Evolutionary conservation across 2,329 filamentous ascomycete species (phyloP).

Genomic region (Akanthomyces muscarius): DNA sequence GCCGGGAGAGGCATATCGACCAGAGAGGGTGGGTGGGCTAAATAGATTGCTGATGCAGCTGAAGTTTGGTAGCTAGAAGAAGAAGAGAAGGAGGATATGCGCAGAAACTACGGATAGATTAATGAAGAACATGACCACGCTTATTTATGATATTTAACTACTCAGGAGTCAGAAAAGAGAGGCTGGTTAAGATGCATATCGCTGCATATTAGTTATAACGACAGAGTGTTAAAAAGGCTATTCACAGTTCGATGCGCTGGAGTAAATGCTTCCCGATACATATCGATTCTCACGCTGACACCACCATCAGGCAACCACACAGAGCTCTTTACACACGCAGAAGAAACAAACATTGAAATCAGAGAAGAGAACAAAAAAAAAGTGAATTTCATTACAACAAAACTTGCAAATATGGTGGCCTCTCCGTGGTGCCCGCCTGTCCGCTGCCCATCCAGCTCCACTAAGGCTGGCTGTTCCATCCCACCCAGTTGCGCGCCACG

Average conservation of each 20-base stretch:
- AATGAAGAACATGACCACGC: background rate
- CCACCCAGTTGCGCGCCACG: slow-evolving; percentile 87
- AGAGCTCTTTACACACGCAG: background rate
- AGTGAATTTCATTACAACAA: slow-evolving; percentile 12
- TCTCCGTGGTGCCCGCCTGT: slow-evolving; percentile 17
- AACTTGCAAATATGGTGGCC: slow-evolving; percentile 15
- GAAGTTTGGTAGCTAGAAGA: slow-evolving; percentile 54
- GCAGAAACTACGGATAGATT: background rate
- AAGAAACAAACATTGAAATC: background rate
- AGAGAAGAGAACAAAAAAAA: background rate
- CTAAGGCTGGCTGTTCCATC: slow-evolving; percentile 69
- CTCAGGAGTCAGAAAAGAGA: background rate
- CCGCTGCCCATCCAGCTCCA: slow-evolving; percentile 25
- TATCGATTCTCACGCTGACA: background rate
- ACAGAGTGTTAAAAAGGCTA: background rate
- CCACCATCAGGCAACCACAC: background rate
- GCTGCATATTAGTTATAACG: background rate
- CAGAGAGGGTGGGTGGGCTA: slow-evolving; percentile 71
- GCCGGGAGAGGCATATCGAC: slow-evolving; percentile 52
- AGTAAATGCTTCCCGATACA: background rate
- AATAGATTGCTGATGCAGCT: slow-evolving; percentile 89
- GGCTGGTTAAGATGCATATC: background rate
- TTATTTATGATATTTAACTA: background rate
- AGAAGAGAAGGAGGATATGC: background rate
- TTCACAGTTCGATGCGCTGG: background rate